These are phyloP conservation scores for Trichoderma cornu-damae DNA, from an alignment of 2,329 filamentous ascomycete genomes.

Conservation along the genomic window DNA sequence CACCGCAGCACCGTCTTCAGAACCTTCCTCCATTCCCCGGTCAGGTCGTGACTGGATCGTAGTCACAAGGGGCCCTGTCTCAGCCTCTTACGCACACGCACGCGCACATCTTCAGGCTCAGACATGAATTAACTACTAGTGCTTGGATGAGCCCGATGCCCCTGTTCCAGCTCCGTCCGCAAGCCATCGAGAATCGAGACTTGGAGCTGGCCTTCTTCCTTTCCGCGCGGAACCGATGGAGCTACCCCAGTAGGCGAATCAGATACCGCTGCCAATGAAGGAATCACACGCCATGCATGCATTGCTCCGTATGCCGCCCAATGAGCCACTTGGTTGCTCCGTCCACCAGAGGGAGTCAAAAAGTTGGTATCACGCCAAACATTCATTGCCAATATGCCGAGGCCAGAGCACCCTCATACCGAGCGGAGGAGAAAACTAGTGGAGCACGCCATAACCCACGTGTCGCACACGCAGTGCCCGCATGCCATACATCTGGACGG, in stretches of 20 bases:
- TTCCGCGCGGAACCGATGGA: constrained; percentile 2
- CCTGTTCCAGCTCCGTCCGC: not conserved
- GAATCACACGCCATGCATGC: not conserved
- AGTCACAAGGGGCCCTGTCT: constrained; percentile 9
- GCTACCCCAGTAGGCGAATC: not conserved
- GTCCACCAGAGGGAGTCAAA: too few species aligned
- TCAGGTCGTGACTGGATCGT: not conserved
- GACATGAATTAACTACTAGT: not conserved
- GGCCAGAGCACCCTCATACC: not conserved
- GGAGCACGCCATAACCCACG: constrained; percentile 1
- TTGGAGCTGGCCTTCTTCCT: not conserved
- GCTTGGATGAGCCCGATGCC: not conserved
- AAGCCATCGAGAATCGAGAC: not conserved
- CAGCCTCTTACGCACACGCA: constrained; percentile 6
- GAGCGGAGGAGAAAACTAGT: not conserved
- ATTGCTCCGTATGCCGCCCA: not conserved
- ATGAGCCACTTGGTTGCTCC: not conserved
- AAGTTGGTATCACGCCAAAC: not conserved
- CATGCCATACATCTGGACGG: not conserved
- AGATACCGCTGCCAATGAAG: not conserved
- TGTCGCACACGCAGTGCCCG: not conserved
- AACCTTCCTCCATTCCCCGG: too few species aligned
- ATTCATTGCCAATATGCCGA: not conserved
- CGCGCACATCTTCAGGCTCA: not conserved
- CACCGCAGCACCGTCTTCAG: not conserved